Evolutionary conservation across 2,329 filamentous ascomycete species (phyloP).

Genomic region (Nemania bipapillata): DNA sequence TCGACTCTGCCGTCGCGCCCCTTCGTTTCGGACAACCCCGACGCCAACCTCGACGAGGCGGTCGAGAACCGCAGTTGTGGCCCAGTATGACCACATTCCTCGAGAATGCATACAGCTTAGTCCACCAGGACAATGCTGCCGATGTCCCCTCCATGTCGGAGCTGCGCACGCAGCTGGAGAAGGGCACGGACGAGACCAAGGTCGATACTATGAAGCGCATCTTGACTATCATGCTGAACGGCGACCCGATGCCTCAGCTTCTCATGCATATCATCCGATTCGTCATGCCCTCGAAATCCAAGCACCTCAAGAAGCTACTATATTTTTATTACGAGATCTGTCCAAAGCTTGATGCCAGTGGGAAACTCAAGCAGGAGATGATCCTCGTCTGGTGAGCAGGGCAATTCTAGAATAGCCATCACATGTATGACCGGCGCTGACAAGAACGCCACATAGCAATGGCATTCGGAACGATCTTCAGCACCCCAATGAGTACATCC

Average conservation of each 20-base stretch:
- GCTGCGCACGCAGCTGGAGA: slow-evolving; percentile 91
- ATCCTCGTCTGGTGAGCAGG: slow-evolving; percentile 88
- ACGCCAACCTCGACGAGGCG: slow-evolving; percentile 40
- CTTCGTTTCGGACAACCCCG: slow-evolving; percentile 15
- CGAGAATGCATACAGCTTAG: slow-evolving; percentile 93
- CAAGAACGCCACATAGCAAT: slow-evolving; percentile 70
- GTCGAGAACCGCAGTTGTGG: slow-evolving; percentile 48
- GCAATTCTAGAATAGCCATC: not conserved
- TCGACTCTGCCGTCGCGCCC: slow-evolving; percentile 10
- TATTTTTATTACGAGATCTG: slow-evolving; percentile 99
- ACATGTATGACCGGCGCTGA: slow-evolving; percentile 26
- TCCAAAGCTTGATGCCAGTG: slow-evolving; percentile 88
- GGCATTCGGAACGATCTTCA: slow-evolving; percentile 97
- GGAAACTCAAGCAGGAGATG: slow-evolving; percentile 99
- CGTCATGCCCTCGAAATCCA: slow-evolving; percentile 98
- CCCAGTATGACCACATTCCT: slow-evolving; percentile 89
- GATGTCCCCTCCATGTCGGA: slow-evolving; percentile 92
- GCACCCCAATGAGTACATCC: slow-evolving; percentile 97
- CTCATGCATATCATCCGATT: slow-evolving; percentile 99
- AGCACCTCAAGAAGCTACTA: slow-evolving; percentile 94
- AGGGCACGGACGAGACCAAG: slow-evolving; percentile 91
- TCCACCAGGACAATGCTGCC: slow-evolving; percentile 96
- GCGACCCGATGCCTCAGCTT: slow-evolving; percentile 91
- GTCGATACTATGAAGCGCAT: slow-evolving; percentile 96
- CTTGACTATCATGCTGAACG: slow-evolving; percentile 96